These are phyloP conservation scores for Melastoma malabathricum DNA, from an alignment of 345 rosid species.

Conservation along the genomic window DNA sequence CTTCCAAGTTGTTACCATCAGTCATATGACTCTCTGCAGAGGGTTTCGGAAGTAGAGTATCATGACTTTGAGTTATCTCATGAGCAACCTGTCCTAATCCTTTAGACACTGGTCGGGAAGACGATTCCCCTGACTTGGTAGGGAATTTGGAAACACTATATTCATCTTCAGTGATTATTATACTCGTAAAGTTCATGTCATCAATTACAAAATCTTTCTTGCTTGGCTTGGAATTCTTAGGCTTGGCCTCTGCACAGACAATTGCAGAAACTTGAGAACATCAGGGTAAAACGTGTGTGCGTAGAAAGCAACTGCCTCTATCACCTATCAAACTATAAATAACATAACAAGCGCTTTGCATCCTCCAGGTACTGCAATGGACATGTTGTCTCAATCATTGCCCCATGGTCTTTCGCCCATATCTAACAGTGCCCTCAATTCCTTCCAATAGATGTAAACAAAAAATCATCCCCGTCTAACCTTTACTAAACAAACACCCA, in stretches of 20 bases:
- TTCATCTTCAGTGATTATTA: conserved; percentile 44
- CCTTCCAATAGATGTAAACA: too few relatives aligned
- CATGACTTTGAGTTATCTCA: conserved; percentile 9
- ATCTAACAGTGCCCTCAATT: too few relatives aligned
- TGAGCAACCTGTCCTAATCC: conserved; percentile 14
- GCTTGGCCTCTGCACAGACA: conserved; percentile 33
- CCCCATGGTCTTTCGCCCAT: too few relatives aligned
- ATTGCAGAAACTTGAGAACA: conserved; percentile 3
- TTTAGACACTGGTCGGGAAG: conserved; percentile 14
- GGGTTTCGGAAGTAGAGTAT: conserved; percentile 12
- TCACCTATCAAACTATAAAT: too few relatives aligned
- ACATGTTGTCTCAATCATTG: too few relatives aligned
- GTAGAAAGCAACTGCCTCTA: neutral
- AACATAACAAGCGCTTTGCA: too few relatives aligned
- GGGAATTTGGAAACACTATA: conserved; percentile 43
- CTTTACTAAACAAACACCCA: too few relatives aligned
- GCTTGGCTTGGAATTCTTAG: conserved; percentile 15
- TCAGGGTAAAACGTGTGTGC: neutral
- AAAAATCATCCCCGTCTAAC: too few relatives aligned
- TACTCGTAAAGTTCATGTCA: conserved; percentile 49
- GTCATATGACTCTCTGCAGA: conserved; percentile 13
- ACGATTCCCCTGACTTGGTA: conserved; percentile 13
- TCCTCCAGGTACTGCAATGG: too few relatives aligned
- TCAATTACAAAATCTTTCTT: conserved; percentile 17
- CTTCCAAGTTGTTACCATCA: conserved; percentile 8